Conservation (phyloP, 2,329 filamentous ascomycete genomes). For the Alternaria consortialis region DNA sequence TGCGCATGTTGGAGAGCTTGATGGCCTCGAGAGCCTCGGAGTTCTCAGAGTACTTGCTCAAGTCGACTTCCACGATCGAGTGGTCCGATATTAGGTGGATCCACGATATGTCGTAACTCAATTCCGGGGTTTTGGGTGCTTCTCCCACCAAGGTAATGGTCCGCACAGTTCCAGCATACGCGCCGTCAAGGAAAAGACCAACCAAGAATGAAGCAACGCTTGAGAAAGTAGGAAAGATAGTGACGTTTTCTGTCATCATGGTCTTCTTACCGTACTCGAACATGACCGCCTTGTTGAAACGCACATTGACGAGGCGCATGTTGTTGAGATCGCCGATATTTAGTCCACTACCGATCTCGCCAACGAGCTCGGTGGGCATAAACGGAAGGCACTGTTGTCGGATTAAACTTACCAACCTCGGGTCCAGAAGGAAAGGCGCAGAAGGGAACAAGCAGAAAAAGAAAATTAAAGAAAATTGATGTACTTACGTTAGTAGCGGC, state of each 20-base stretch:
- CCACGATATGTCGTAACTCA: neutral
- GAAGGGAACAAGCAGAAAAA: neutral
- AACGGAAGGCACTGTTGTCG: neutral
- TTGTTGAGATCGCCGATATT: neutral
- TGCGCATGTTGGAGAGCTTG: neutral
- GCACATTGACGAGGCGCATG: constrained; percentile 1
- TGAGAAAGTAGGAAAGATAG: constrained; percentile 6
- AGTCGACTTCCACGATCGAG: no score
- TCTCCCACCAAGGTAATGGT: constrained; percentile 22
- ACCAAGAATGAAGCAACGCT: constrained; percentile 12
- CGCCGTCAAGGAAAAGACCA: neutral
- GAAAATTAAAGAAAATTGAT: neutral
- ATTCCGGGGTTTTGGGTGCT: constrained; percentile 1
- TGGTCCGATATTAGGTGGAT: neutral
- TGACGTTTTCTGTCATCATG: neutral
- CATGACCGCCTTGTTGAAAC: neutral
- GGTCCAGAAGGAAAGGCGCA: neutral
- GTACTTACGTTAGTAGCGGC: neutral
- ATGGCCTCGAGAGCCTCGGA: neutral
- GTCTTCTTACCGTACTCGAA: constrained; percentile 6
- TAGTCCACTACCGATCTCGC: neutral
- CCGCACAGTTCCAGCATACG: constrained; percentile 1
- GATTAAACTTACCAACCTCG: neutral
- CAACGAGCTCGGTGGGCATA: constrained; percentile 3
- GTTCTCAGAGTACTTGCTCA: neutral